These are phyloP conservation scores for Pseudonectria buxi DNA, from an alignment of 2,329 filamentous ascomycete genomes.

Conservation along the genomic window DNA sequence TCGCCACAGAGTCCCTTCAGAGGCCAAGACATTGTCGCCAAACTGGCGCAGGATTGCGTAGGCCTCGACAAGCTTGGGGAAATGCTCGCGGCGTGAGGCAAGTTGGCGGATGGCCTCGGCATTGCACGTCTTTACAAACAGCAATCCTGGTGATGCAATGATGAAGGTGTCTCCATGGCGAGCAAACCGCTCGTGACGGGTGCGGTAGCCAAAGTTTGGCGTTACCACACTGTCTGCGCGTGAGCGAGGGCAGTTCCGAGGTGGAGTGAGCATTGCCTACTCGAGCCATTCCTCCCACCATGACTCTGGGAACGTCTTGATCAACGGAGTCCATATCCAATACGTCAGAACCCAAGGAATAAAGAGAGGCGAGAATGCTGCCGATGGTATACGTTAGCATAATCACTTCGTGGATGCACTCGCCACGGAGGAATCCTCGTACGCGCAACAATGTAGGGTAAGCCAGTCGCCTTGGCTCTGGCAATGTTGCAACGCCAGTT, in stretches of 20 bases:
- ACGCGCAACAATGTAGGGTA: slow-evolving; percentile 50
- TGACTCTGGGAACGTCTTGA: slow-evolving; percentile 47
- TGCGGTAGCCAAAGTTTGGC: slow-evolving; percentile 55
- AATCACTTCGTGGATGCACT: not conserved
- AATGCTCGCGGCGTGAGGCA: slow-evolving; percentile 58
- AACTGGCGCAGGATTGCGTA: slow-evolving; percentile 41
- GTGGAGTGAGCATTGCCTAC: slow-evolving; percentile 34
- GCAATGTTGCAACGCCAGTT: slow-evolving; percentile 40
- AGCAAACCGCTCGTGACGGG: slow-evolving; percentile 51
- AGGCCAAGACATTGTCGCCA: slow-evolving; percentile 64
- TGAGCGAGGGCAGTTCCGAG: slow-evolving; percentile 6
- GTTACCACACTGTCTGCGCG: slow-evolving; percentile 38
- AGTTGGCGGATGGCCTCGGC: slow-evolving; percentile 62
- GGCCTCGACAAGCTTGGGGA: slow-evolving; percentile 42
- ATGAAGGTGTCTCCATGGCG: slow-evolving; percentile 58
- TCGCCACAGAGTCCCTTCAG: slow-evolving; percentile 64
- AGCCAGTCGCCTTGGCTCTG: slow-evolving; percentile 42
- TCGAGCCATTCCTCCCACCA: slow-evolving; percentile 53
- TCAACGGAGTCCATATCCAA: slow-evolving; percentile 47
- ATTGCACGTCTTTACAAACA: slow-evolving; percentile 52
- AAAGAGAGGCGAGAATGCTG: slow-evolving; percentile 45
- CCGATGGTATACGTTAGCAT: not conserved
- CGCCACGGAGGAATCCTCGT: slow-evolving; percentile 15
- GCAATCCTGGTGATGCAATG: slow-evolving; percentile 49
- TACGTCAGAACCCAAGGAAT: slow-evolving; percentile 50